Base-by-base conservation (phyloP, 129 eudicot genomes). In the Lactuca saligna region DNA sequence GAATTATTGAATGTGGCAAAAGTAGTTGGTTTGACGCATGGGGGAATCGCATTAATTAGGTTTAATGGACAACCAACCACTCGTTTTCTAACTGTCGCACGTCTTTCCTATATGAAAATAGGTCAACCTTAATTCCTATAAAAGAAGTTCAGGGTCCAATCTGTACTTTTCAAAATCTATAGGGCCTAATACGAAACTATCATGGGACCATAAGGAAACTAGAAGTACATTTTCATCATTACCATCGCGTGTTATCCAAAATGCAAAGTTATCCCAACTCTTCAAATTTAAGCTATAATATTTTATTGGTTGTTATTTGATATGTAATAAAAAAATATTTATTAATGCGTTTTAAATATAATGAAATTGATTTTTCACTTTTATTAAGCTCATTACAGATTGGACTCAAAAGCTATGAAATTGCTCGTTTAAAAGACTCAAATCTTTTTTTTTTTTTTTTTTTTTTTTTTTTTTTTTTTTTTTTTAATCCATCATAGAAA, bases 71-170 rank as follows among this genome's bases (percentile, higher is more conserved):
- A 41, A 61, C 58, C 58, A 61, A 75, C 79, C 8, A 75, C 75
- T 69, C 8, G 2, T 39, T 61, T 54, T 69, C 70, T 64, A 76
- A 76, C 80, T 44, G 58, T 76, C 54, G 35, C 80, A 75, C 80
- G 75, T 68, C 75, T 75, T 68, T 75, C 38, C 29, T 8, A 54
- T 12, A 15, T 20, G 29, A 39, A 49, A 25, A 53, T 60, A 69
- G 56, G 78, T 76, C 79, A 74, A 74, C 79, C 67, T 46, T 54
- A 54, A n/a, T 64, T 55, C 65, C 3, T 6, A 1, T 39, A 15
- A 6, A 37, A 38, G 32, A 68, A 68, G 32, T 61, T 42, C 37
- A 76, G 65, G 75, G 75, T 54, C 31, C n/a, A 61, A 31, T 54
- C 6, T 61, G 32, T 68, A 20, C 7, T 1, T 39, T 68, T 1